phyloP scores from a whole-genome alignment of 2,329 filamentous ascomycete genomes.

The Acarospora socialis region DNA sequence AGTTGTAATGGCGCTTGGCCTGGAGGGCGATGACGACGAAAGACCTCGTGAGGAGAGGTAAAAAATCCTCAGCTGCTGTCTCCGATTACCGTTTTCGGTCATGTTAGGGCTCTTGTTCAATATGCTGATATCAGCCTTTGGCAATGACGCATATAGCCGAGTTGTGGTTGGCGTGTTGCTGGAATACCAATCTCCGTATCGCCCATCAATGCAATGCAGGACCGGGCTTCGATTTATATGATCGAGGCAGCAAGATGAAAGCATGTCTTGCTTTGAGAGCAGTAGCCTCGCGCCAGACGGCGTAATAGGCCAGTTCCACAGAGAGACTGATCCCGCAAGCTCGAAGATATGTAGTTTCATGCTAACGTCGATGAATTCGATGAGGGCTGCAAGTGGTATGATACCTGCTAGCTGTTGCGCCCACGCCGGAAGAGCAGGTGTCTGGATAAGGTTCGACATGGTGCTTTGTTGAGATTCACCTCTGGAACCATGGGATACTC shows the following conservation, averaged over 20 bases:
- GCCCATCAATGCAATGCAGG: conserved; percentile 2
- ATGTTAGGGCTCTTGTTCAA: neutral
- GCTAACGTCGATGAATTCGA: conserved; percentile 2
- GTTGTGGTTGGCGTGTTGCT: neutral
- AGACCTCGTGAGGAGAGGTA: too few relatives aligned
- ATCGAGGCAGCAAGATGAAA: neutral
- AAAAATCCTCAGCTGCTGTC: neutral
- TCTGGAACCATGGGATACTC: too few relatives aligned
- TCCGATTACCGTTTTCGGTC: neutral
- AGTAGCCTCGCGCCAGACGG: neutral
- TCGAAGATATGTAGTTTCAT: conserved; percentile 2
- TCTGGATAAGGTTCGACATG: too few relatives aligned
- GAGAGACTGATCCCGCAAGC: neutral
- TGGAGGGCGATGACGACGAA: too few relatives aligned
- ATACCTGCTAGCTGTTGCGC: neutral
- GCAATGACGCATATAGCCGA: neutral
- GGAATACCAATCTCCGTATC: conserved; percentile 1
- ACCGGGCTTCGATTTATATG: neutral
- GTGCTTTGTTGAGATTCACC: too few relatives aligned
- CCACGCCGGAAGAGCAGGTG: neutral
- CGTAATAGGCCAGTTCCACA: conserved; percentile 1
- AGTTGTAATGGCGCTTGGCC: too few relatives aligned
- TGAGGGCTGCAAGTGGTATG: neutral
- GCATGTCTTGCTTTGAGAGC: neutral
- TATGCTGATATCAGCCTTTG: neutral